Base-by-base conservation (phyloP, 108 stramenopile genomes). In the Fistulifera pelliculosa region DNA sequence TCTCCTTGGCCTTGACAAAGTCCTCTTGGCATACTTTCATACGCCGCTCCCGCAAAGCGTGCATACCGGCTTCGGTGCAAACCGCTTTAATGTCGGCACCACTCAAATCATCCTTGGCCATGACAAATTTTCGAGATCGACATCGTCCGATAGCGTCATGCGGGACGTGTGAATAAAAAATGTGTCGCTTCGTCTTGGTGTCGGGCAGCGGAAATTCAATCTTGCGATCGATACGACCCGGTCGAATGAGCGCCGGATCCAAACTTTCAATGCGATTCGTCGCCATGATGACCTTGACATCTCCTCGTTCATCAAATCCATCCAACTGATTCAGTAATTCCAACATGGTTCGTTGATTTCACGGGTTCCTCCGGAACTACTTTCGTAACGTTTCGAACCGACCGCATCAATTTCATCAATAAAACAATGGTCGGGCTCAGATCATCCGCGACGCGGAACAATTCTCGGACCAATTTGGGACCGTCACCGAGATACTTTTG, bases 341-440 rank as follows among this genome's bases (percentile, higher is more conserved):
- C 44, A 99, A 80, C 98, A 99, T 99, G 24, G 98, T 99, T 50
- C 98, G 93, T 70, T 99, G 98, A 99, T 98, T 62, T 99, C 98
- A 18, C 87, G 63, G 19, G 96, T 96, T 16, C 98, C 98, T 17
- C 96, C 94, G 19, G 81, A 88, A 66, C 72, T 76, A 38, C 85
- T 92, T 49, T 98, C 96, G 79, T 98, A 99, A 11, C 98, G 91
- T 80, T 99, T 99, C 48, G 75, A 77, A 24, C 98, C 98, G 15
- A 99, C 93, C 10, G 98, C 98, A 74, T 99, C 98, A 66, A 99
- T 95, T 60, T 99, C 98, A 69, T 99, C 98, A 70, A 99, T 99
- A 74, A 99, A 99, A 99, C 95, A 66, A 99, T 92, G 24, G 96
- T 93, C 13, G 96, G 96, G 43, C 85, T 74, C 41, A 90, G 60